Percentiles rank a stretch among this genome's conserved stretches.
These are phyloP conservation scores for Phytophthora fragariae DNA, from an alignment of 352 stramenopile genomes.

Conservation along the genomic window DNA sequence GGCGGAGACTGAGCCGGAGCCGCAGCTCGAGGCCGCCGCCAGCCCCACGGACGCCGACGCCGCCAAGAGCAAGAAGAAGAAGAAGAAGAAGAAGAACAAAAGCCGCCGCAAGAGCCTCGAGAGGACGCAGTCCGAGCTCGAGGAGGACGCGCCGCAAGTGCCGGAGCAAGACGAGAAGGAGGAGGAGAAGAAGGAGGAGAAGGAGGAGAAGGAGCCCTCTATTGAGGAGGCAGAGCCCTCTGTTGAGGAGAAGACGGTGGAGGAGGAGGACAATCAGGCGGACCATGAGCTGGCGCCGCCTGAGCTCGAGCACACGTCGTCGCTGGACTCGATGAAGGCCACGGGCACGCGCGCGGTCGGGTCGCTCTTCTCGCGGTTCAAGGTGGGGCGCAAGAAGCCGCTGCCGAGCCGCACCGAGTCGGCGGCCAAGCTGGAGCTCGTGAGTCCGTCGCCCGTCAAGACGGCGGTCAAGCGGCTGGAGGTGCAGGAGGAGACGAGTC, in stretches of 20 bases:
- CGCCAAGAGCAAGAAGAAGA: conserved; percentile 35
- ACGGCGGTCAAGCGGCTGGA: conserved; percentile 37
- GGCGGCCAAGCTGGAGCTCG: conserved; percentile 27
- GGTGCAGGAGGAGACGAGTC: conserved; percentile 31
- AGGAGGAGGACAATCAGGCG: conserved; percentile 4
- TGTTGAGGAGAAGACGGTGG: neutral
- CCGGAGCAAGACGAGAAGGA: conserved; percentile 7
- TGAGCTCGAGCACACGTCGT: conserved; percentile 24
- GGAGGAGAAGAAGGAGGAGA: conserved; percentile 1
- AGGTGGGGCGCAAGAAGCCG: conserved; percentile 44
- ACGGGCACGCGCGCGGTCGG: conserved; percentile 36
- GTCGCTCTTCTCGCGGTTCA: conserved; percentile 51
- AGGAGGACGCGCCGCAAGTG: conserved; percentile 2
- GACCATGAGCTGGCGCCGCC: conserved; percentile 18
- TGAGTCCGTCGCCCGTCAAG: conserved; percentile 35
- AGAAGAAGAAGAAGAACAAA: conserved; percentile 49
- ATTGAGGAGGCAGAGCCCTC: neutral
- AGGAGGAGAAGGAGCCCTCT: neutral
- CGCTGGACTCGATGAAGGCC: conserved; percentile 35
- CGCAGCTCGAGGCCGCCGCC: conserved; percentile 15
- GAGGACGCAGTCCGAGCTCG: conserved; percentile 22
- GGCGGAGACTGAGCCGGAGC: conserved; percentile 28
- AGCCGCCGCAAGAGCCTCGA: conserved; percentile 39
- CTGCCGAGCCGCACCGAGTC: conserved; percentile 39
- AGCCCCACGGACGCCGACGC: conserved; percentile 11